These are phyloP conservation scores for Colletotrichum lindemuthianum DNA, from an alignment of 2,329 filamentous ascomycete genomes.

Conservation along the genomic window DNA sequence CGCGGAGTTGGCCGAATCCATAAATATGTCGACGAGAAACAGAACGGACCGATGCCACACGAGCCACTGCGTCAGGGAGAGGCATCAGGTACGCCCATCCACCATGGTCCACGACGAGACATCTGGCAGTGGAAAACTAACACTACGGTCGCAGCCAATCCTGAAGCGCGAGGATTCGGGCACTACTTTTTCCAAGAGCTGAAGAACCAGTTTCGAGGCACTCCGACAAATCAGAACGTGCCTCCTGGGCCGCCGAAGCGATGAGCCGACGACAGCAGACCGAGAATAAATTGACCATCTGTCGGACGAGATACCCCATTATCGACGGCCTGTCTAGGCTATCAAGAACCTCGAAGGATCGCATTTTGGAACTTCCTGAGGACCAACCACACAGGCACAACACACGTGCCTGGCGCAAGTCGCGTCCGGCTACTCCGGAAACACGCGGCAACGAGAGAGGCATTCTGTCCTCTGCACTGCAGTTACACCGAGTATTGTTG, in stretches of 20 bases:
- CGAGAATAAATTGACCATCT: background rate
- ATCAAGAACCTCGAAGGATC: too few species aligned
- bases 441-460: too few species aligned
- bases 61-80: constrained; percentile 63
- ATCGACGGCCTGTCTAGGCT: too few species aligned
- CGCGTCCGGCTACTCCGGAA: too few species aligned
- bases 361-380: too few species aligned
- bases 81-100: constrained; percentile 54
- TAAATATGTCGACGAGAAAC: constrained; percentile 57
- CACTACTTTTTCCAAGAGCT: constrained; percentile 62
- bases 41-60: constrained; percentile 59
- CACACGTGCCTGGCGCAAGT: too few species aligned
- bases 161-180: constrained; percentile 26
- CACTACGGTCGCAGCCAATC: constrained; percentile 6
- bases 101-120: background rate
- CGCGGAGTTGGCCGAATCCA: constrained; percentile 64
- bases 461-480: too few species aligned
- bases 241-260: constrained; percentile 35
- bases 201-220: constrained; percentile 59
- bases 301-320: too few species aligned
- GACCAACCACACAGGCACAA: too few species aligned
- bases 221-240: constrained; percentile 50
- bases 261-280: constrained; percentile 27
- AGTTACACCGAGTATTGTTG: too few species aligned
- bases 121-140: constrained; percentile 1